Percentiles rank a stretch among this genome's conserved stretches.
These are phyloP conservation scores for Fragaria iinumae DNA, from an alignment of 306 rosid species.

Conservation along the genomic window DNA sequence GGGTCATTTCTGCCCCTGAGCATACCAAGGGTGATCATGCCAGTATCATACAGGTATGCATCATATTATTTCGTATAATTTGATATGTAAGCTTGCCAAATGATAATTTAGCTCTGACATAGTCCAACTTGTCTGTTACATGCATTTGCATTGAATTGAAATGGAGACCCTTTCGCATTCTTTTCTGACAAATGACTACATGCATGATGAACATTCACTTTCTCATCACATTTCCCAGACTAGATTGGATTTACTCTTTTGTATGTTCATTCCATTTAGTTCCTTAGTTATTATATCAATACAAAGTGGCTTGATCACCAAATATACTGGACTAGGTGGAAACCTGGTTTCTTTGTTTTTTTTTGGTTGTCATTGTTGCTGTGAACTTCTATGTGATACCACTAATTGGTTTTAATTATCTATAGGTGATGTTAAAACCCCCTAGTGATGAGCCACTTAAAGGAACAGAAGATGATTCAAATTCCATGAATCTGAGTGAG, in stretches of 20 bases:
- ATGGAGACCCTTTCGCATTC: not conserved
- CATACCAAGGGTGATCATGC: conserved; percentile 81
- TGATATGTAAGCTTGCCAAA: not conserved
- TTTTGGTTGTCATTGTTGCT: not conserved
- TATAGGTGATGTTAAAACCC: conserved; percentile 73
- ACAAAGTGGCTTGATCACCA: not conserved
- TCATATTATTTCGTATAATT: not conserved
- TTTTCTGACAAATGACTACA: not conserved
- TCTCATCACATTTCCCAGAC: not conserved
- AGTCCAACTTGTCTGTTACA: not conserved
- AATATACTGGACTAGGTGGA: not conserved
- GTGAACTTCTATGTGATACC: conserved; percentile 6
- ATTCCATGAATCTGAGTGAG: conserved; percentile 43
- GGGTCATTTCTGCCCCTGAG: conserved; percentile 50
- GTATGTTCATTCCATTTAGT: not conserved
- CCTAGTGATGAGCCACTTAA: conserved; percentile 64
- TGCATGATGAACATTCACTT: not conserved
- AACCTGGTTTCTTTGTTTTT: not conserved
- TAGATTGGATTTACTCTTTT: not conserved
- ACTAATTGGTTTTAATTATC: conserved; percentile 13
- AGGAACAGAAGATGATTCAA: conserved; percentile 45
- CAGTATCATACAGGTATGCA: conserved; percentile 66
- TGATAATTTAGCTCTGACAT: not conserved
- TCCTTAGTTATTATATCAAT: not conserved
- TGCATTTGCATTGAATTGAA: conserved; percentile 3